phyloP scores from a whole-genome alignment of 805 yeast species.

The Grigorovia jiainica region DNA sequence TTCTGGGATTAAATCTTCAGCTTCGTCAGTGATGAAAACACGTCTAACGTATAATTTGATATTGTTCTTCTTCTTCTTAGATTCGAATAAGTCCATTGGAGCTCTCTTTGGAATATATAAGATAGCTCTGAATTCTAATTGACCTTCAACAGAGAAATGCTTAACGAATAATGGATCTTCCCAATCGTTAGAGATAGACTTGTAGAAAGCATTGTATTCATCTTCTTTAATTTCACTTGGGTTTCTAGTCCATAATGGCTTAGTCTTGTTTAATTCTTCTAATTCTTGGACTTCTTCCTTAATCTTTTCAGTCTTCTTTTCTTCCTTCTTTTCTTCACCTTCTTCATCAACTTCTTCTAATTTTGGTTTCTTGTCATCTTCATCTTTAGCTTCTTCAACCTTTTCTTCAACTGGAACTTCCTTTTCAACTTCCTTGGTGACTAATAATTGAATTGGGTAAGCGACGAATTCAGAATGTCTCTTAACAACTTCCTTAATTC shows the following conservation, averaged over 20 bases:
- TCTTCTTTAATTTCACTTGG: slow-evolving; percentile 97
- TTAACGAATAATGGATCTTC: slow-evolving; percentile 99
- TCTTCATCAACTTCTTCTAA: slow-evolving; percentile 71
- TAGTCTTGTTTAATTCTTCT: slow-evolving; percentile 97
- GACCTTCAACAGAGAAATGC: slow-evolving; percentile 99
- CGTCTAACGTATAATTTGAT: slow-evolving; percentile 98
- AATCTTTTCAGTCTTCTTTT: slow-evolving; percentile 75
- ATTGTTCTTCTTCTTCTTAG: slow-evolving; percentile 98
- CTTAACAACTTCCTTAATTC: slow-evolving; percentile 98
- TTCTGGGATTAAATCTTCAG: slow-evolving; percentile 98
- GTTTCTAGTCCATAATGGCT: slow-evolving; percentile 99
- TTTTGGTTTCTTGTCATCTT: slow-evolving; percentile 58
- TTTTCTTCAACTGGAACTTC: slow-evolving; percentile 62
- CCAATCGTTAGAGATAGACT: slow-evolving; percentile 99
- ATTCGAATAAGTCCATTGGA: slow-evolving; percentile 96
- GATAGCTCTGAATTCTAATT: slow-evolving; percentile 97
- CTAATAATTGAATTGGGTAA: slow-evolving; percentile 97
- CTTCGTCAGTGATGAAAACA: slow-evolving; percentile 98
- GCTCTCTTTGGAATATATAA: slow-evolving; percentile 98
- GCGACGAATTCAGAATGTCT: slow-evolving; percentile 99
- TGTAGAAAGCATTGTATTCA: slow-evolving; percentile 98
- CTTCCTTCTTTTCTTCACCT: slow-evolving; percentile 58
- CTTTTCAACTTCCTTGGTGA: slow-evolving; percentile 97
- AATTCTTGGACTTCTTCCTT: slow-evolving; percentile 91
- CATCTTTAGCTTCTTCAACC: slow-evolving; percentile 42